phyloP scores from a whole-genome alignment of 495 filamentous ascomycete genomes.

The Trichoderma virens region DNA sequence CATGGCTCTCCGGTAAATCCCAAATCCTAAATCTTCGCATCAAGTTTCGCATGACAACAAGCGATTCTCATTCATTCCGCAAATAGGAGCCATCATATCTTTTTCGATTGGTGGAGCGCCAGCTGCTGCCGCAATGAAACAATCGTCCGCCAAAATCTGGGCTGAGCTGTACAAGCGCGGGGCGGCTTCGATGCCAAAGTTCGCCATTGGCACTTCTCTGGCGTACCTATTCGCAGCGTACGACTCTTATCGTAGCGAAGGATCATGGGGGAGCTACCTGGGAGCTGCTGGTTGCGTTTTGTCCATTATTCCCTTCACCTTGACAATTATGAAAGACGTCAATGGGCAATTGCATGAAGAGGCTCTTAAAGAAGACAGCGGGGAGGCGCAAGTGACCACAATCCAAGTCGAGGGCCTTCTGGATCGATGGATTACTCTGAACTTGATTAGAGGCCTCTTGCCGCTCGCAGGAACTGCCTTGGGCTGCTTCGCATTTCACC shows the following conservation, averaged over 20 bases:
- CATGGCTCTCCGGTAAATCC: conserved; percentile 4
- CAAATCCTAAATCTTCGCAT: background rate
- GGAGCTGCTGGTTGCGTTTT: background rate
- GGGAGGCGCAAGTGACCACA: background rate
- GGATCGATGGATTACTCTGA: conserved; percentile 5
- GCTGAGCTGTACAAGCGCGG: conserved; percentile 9
- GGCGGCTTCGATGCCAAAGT: conserved; percentile 3
- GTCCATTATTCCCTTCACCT: conserved; percentile 27
- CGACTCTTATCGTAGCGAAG: background rate
- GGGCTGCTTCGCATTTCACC: background rate
- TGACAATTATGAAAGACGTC: conserved; percentile 20
- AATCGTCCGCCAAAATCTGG: conserved; percentile 3
- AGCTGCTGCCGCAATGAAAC: background rate
- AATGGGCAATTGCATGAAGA: conserved; percentile 22
- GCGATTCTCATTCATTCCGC: background rate
- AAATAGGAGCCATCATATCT: conserved; percentile 9
- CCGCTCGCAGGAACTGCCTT: conserved; percentile 6
- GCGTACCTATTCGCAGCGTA: conserved; percentile 5
- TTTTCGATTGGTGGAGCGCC: conserved; percentile 5
- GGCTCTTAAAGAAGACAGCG: conserved; percentile 14
- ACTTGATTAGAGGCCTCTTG: background rate
- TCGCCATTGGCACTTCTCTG: background rate
- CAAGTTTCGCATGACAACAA: background rate
- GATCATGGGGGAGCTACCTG: conserved; percentile 3
- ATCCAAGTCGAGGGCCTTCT: background rate